Evolutionary conservation across 345 rosid genomes (phyloP).

Genomic region (Linum trigynum): DNA sequence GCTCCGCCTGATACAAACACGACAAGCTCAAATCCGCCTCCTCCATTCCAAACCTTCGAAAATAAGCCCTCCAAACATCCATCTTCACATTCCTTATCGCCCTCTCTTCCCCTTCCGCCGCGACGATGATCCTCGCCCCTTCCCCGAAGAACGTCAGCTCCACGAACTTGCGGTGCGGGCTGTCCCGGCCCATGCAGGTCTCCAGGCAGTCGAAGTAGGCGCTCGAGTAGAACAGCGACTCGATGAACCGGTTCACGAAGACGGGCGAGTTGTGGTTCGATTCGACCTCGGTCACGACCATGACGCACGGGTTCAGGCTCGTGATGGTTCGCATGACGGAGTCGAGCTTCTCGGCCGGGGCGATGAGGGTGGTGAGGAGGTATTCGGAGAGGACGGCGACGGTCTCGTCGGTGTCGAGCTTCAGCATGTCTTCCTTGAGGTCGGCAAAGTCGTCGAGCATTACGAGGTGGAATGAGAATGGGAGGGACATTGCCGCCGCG

Average conservation of each 20-base stretch:
- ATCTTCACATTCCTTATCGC: slow-evolving; percentile 27
- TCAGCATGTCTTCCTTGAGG: slow-evolving; percentile 32
- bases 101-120: slow-evolving; percentile 35
- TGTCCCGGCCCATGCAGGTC: slow-evolving; percentile 21
- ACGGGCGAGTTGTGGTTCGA: slow-evolving; percentile 35
- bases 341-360: slow-evolving; percentile 27
- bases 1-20: slow-evolving; percentile 30
- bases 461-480: slow-evolving; percentile 28
- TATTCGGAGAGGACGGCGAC: slow-evolving; percentile 21
- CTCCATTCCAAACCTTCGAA: slow-evolving; percentile 29
- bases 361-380: slow-evolving; percentile 16
- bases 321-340: slow-evolving; percentile 27
- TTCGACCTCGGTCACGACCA: slow-evolving; percentile 37
- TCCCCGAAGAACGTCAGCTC: slow-evolving; percentile 23
- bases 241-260: slow-evolving; percentile 35
- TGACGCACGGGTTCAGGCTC: slow-evolving; percentile 25
- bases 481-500: slow-evolving; percentile 30
- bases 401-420: slow-evolving; percentile 25
- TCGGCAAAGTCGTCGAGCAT: slow-evolving; percentile 31
- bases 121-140: slow-evolving; percentile 29
- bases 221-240: slow-evolving; percentile 31
- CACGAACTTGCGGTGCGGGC: slow-evolving; percentile 14
- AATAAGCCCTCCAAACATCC: slow-evolving; percentile 40
- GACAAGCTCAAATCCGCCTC: slow-evolving; percentile 33
- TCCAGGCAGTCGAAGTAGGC: slow-evolving; percentile 37